These are phyloP conservation scores for Didymella pomorum DNA, from an alignment of 2,329 filamentous ascomycete species.

Conservation along the genomic window DNA sequence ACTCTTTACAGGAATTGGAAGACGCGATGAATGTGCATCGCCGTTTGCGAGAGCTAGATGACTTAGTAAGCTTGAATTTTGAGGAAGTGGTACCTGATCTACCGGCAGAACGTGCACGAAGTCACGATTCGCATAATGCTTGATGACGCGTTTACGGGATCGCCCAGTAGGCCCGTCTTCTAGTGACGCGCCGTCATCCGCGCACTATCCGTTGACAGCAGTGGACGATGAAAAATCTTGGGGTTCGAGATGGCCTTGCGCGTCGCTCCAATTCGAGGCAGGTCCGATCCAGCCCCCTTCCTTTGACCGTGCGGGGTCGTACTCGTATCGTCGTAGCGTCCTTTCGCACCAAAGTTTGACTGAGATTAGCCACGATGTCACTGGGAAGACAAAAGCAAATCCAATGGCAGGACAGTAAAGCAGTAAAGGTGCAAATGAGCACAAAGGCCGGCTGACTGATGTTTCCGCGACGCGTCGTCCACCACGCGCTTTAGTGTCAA, in stretches of 20 bases:
- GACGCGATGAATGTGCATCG: slow-evolving; percentile 12
- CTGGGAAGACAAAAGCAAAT: background rate
- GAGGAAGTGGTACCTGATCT: background rate
- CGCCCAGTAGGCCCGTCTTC: slow-evolving; percentile 1
- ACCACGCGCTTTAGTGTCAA: background rate
- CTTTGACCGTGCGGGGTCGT: slow-evolving; percentile 15
- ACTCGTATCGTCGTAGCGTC: slow-evolving; percentile 10
- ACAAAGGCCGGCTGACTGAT: background rate
- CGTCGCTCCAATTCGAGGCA: background rate
- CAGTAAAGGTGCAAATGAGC: background rate
- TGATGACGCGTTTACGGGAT: background rate
- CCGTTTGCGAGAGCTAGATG: slow-evolving; percentile 15
- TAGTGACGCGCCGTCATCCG: slow-evolving; percentile 7
- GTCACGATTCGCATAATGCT: slow-evolving; percentile 15
- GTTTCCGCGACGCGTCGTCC: background rate
- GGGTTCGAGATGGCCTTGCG: slow-evolving; percentile 4
- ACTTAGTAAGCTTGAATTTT: background rate
- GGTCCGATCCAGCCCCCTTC: slow-evolving; percentile 11
- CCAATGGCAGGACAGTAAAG: background rate
- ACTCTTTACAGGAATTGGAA: slow-evolving; percentile 13
- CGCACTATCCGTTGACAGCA: slow-evolving; percentile 1
- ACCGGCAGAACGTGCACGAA: slow-evolving; percentile 17
- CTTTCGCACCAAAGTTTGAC: slow-evolving; percentile 8
- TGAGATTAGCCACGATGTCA: background rate
- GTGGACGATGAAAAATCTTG: background rate